Base-by-base conservation (phyloP, 805 yeast genomes). In the Candida koratica region DNA sequence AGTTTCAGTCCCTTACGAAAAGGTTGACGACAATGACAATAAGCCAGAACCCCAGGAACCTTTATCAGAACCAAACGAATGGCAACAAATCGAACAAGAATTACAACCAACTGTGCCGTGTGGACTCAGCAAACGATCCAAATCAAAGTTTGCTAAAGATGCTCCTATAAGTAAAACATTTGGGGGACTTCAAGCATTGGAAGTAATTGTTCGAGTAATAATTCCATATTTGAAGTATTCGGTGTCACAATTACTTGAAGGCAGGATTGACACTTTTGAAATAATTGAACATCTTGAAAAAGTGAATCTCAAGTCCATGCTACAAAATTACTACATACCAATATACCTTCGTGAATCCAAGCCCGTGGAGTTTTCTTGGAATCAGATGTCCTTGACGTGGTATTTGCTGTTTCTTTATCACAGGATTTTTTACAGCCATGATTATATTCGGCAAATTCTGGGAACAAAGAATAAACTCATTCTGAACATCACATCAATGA, bases 311-410 rank as follows among this genome's bases (percentile, higher is more conserved):
- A 29, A n/a, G 3, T 7, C 11, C 12, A 18, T 29, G 10, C 32
- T 29, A 10, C 9, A 12, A 5, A 13, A 18, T 9, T 14, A n/a
- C 20, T 29, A 29, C 15, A 13, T 29, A 4, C 32, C 32, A 3
- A 29, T 18, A 17, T 29, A 29, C 15, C 5, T 29, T 5, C 7
- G n/a, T 9, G 8, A 29, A 4, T 29, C 25, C 23, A 57, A 58
- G 19, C 48, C 71, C 3, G 60, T 81, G 43, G 64, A 53, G 40
- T 81, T 84, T 46, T 53, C 60, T 4, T 85, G 95, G 95, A 71
- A 75, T 25, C 61, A 61, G 36, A 51, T 68, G 16, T 77, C 85
- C 0, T 59, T 84, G 16, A 89, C 88, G 0, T 85, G 95, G 95
- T 84, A 84, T 55, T 67, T 72, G 25, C 71, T 83, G 4, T 61